phyloP scores from a whole-genome alignment of 306 rosid species.

The Rubus idaeus region DNA sequence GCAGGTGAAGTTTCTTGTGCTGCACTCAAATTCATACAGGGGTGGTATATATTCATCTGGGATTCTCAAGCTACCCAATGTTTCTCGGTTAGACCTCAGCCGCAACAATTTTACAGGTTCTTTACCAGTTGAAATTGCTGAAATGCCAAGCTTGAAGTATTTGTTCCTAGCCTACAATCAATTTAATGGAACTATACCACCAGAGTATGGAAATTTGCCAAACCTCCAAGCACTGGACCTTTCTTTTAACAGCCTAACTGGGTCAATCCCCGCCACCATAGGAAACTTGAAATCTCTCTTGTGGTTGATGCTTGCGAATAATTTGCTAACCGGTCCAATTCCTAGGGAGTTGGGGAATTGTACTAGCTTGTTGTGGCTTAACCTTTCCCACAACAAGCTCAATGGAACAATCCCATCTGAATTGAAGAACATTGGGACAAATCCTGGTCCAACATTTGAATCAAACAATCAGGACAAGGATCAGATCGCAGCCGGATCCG shows the following conservation, averaged over 20 bases:
- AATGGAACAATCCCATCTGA: slow-evolving; percentile 67
- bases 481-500: slow-evolving; percentile 56
- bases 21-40: slow-evolving; percentile 65
- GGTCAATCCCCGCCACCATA: slow-evolving; percentile 68
- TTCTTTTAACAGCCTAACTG: slow-evolving; percentile 60
- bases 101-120: slow-evolving; percentile 70
- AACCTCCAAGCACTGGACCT: slow-evolving; percentile 81
- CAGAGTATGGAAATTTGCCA: slow-evolving; percentile 50
- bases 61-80: slow-evolving; percentile 59
- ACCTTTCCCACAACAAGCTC: slow-evolving; percentile 80
- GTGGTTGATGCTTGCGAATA: slow-evolving; percentile 93
- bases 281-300: slow-evolving; percentile 78
- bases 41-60: slow-evolving; percentile 73
- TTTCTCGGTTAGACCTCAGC: slow-evolving; percentile 65
- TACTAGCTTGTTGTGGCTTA: slow-evolving; percentile 82
- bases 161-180: slow-evolving; percentile 66
- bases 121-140: slow-evolving; percentile 65
- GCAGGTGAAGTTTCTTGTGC: slow-evolving; percentile 60
- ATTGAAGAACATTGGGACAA: slow-evolving; percentile 58
- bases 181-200: slow-evolving; percentile 74
- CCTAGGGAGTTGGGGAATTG: slow-evolving; percentile 80
- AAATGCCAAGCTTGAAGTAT: slow-evolving; percentile 58
- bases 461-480: slow-evolving; percentile 29
- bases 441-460: slow-evolving; percentile 61
- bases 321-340: slow-evolving; percentile 61